These are phyloP conservation scores for Magnaporthales sp. DNA, from an alignment of 2,329 filamentous ascomycete species.

Conservation along the genomic window DNA sequence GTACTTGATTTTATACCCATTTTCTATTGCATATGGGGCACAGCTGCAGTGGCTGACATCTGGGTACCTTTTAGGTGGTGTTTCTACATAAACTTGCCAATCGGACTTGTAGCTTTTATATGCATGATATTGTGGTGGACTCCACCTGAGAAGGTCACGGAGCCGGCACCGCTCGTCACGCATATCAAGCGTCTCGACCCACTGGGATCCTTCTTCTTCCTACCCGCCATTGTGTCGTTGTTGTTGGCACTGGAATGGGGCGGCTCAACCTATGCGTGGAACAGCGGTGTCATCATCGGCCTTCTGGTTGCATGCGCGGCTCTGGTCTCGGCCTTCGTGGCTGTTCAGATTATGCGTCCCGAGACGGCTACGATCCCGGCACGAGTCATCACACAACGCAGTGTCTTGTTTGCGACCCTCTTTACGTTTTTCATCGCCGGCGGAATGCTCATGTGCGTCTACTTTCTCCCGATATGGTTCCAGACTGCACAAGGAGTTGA, in stretches of 20 bases:
- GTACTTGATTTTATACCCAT: conserved; percentile 12
- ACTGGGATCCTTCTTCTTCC: conserved; percentile 49
- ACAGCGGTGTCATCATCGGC: conserved; percentile 40
- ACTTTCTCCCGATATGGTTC: conserved; percentile 49
- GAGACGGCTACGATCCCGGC: conserved; percentile 48
- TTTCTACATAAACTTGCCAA: conserved; percentile 50
- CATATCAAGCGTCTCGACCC: conserved; percentile 48
- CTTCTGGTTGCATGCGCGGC: conserved; percentile 43
- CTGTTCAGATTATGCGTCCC: conserved; percentile 43
- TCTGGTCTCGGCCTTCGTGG: conserved; percentile 35
- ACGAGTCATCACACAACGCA: conserved; percentile 44
- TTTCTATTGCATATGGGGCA: neutral
- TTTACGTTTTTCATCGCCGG: conserved; percentile 39
- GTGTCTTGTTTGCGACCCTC: conserved; percentile 36
- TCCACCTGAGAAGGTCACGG: conserved; percentile 23
- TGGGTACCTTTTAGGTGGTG: conserved; percentile 33
- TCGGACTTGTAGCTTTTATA: conserved; percentile 40
- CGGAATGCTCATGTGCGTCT: conserved; percentile 45
- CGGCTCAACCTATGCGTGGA: conserved; percentile 44
- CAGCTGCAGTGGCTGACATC: neutral
- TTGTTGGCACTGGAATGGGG: conserved; percentile 58
- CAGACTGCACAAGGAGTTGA: conserved; percentile 45
- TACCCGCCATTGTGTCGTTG: conserved; percentile 50
- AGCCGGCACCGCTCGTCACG: conserved; percentile 23
- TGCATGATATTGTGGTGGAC: conserved; percentile 41